Conservation (phyloP, 306 rosid genomes). For the Datisca glomerata region DNA sequence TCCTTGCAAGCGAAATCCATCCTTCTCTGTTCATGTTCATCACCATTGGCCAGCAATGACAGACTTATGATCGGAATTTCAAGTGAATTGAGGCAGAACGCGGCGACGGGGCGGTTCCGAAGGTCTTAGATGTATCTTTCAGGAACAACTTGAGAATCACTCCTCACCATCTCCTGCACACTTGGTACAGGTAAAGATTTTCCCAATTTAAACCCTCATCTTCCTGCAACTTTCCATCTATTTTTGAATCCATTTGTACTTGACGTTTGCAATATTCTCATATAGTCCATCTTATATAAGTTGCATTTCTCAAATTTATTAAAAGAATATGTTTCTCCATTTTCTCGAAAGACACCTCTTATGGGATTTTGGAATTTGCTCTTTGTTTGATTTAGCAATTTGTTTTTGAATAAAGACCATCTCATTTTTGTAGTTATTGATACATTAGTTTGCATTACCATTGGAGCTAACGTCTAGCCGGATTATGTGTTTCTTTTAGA, state of each 20-base stretch:
- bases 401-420: too few species aligned
- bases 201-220: conserved; percentile 12
- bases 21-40: conserved; percentile 13
- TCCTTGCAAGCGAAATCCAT: conserved; percentile 19
- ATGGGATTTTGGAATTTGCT: background rate
- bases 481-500: too few species aligned
- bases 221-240: background rate
- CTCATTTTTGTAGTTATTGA: too few species aligned
- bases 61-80: conserved; percentile 17
- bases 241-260: background rate
- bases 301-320: too few species aligned
- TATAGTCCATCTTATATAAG: too few species aligned
- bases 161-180: conserved; percentile 18
- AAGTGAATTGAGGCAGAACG: background rate
- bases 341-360: background rate
- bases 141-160: conserved; percentile 9
- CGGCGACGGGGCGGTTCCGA: background rate
- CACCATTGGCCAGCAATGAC: conserved; percentile 12
- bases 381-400: too few species aligned
- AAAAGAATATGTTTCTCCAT: background rate
- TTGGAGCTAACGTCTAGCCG: too few species aligned
- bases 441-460: too few species aligned
- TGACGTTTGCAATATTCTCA: too few species aligned
- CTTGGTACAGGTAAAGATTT: conserved; percentile 15
- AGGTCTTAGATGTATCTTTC: background rate